Conservation (phyloP, 306 rosid genomes). For the Dalbergia cultrata region DNA sequence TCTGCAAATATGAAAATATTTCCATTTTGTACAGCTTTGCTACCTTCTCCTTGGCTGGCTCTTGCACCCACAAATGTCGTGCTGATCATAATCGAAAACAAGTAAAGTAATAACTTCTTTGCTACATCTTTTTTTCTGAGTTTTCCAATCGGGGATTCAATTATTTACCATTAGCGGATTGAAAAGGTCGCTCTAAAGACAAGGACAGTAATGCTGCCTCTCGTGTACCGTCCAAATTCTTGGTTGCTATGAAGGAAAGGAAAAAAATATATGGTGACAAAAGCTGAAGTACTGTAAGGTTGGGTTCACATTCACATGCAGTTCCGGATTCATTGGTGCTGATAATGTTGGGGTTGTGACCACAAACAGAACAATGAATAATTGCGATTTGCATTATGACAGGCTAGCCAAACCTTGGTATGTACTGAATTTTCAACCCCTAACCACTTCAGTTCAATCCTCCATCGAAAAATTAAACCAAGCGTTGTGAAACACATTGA, state of each 20-base stretch:
- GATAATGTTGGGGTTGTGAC: slow-evolving; percentile 42
- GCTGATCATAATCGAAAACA: slow-evolving; percentile 12
- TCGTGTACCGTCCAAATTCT: slow-evolving; percentile 43
- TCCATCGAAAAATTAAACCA: neutral
- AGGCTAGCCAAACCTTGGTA: neutral
- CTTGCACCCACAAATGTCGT: slow-evolving; percentile 22
- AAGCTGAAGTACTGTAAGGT: neutral
- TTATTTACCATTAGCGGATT: slow-evolving; percentile 47
- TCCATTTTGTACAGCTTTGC: slow-evolving; percentile 38
- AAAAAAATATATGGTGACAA: neutral
- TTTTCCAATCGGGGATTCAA: slow-evolving; percentile 41
- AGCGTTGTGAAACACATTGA: neutral
- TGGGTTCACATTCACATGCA: slow-evolving; percentile 47
- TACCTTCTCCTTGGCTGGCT: neutral
- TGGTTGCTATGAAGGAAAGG: slow-evolving; percentile 2
- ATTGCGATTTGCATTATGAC: slow-evolving; percentile 8
- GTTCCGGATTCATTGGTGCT: slow-evolving; percentile 39
- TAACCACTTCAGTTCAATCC: neutral
- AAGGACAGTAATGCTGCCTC: slow-evolving; percentile 46
- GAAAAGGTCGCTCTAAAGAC: slow-evolving; percentile 40
- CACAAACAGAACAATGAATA: slow-evolving; percentile 27
- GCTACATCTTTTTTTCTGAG: neutral
- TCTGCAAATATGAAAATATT: slow-evolving; percentile 36
- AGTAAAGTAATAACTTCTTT: slow-evolving; percentile 24
- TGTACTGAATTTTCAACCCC: neutral